phyloP scores from a whole-genome alignment of 805 yeast genomes.

The Tetrapisispora namnaoensis region DNA sequence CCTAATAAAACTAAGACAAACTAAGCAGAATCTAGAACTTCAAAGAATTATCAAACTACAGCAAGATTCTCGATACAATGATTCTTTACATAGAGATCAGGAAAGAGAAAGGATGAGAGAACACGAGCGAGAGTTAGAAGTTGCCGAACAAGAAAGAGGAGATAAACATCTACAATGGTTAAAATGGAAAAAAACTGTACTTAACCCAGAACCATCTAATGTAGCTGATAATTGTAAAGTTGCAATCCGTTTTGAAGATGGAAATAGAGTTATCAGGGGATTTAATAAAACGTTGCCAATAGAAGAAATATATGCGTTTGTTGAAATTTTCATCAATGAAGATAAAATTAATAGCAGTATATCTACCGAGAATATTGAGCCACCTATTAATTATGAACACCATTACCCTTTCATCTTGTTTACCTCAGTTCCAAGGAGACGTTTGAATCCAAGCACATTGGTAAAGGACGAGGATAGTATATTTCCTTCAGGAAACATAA shows the following conservation, averaged over 20 bases:
- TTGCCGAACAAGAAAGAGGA: conserved; percentile 11
- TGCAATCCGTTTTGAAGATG: conserved; percentile 58
- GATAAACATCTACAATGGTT: conserved; percentile 34
- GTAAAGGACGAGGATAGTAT: conserved; percentile 39
- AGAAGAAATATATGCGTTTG: conserved; percentile 62
- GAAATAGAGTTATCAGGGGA: conserved; percentile 46
- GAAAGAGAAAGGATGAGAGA: conserved; percentile 31
- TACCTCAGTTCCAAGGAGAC: conserved; percentile 49
- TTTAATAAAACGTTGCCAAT: conserved; percentile 39
- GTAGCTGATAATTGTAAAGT: conserved; percentile 42
- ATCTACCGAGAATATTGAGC: conserved; percentile 1
- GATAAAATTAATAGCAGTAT: conserved; percentile 13
- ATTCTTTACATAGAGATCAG: conserved; percentile 59
- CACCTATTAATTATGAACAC: conserved; percentile 32
- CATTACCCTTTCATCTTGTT: conserved; percentile 40
- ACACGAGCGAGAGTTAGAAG: conserved; percentile 11
- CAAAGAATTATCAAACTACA: conserved; percentile 51
- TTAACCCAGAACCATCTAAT: conserved; percentile 25
- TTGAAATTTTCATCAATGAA: conserved; percentile 40
- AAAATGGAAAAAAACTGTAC: conserved; percentile 35
- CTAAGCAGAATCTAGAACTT: conserved; percentile 49
- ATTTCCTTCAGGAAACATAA: conserved; percentile 56
- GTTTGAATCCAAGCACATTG: conserved; percentile 27
- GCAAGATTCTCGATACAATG: conserved; percentile 71
- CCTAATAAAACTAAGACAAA: conserved; percentile 50